These are phyloP conservation scores for Acanthochlamys bracteata DNA, from an alignment of 106 monocot species.

Conservation along the genomic window DNA sequence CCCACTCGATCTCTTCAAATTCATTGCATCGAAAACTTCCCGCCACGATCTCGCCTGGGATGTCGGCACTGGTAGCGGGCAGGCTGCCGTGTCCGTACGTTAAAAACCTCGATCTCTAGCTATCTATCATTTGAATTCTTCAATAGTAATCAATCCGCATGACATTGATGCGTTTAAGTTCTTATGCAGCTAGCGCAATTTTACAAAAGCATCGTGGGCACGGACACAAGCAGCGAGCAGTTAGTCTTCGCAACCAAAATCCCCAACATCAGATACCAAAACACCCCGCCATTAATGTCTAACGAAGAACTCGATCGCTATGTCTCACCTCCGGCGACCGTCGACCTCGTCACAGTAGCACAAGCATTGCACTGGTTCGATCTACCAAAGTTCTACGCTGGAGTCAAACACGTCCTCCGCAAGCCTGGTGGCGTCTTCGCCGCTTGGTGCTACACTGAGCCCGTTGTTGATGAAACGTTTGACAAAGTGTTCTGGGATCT, in stretches of 20 bases:
- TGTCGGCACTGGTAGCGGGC: conserved; percentile 84
- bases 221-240: conserved; percentile 64
- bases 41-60: conserved; percentile 65
- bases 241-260: conserved; percentile 33
- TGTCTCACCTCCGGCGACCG: conserved; percentile 30
- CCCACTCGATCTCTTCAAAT: conserved; percentile 57
- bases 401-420: conserved; percentile 29
- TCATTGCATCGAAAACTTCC: conserved; percentile 63
- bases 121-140: too few relatives aligned
- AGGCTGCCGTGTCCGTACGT: conserved; percentile 57
- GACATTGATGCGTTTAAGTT: too few relatives aligned
- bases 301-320: conserved; percentile 15
- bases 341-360: conserved; percentile 74
- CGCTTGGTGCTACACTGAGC: conserved; percentile 62
- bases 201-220: conserved; percentile 59
- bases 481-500: conserved; percentile 32
- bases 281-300: conserved; percentile 26
- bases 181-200: conserved; percentile 35
- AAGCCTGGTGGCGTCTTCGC: conserved; percentile 52
- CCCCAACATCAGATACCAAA: conserved; percentile 56
- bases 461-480: conserved; percentile 31
- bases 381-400: conserved; percentile 54
- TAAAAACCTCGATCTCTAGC: too few relatives aligned
- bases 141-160: too few relatives aligned
- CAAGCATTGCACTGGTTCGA: conserved; percentile 87